phyloP scores from a whole-genome alignment of 1,139 yeast species.

The Nadsonia starkeyi-henricii region DNA sequence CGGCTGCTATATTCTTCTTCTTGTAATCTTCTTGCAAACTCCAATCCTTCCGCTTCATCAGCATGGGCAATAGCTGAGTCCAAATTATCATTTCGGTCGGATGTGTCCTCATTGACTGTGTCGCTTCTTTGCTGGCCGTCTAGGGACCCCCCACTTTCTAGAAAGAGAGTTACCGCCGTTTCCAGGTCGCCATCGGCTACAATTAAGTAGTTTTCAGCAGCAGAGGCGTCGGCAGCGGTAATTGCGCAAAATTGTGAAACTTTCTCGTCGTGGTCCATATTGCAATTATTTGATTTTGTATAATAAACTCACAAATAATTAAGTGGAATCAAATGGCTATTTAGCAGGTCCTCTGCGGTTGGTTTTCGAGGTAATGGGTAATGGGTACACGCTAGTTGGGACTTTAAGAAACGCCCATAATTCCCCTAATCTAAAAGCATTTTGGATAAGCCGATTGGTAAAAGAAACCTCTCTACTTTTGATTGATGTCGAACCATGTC shows the following conservation, averaged over 20 bases:
- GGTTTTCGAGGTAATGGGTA: background rate
- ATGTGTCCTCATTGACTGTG: background rate
- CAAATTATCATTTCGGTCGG: background rate
- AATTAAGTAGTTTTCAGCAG: slow-evolving; percentile 68
- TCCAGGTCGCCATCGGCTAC: slow-evolving; percentile 72
- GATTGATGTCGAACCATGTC: background rate
- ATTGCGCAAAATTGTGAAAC: slow-evolving; percentile 71
- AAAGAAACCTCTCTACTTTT: background rate
- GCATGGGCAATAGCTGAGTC: slow-evolving; percentile 7
- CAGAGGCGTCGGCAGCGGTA: slow-evolving; percentile 58
- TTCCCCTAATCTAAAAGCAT: background rate
- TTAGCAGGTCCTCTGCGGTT: too few relatives aligned
- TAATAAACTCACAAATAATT: background rate
- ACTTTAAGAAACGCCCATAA: background rate
- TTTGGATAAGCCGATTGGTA: background rate
- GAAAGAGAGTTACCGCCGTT: slow-evolving; percentile 69
- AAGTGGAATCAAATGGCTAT: too few relatives aligned
- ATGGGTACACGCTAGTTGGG: background rate
- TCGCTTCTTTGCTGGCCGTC: slow-evolving; percentile 17
- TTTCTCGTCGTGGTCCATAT: slow-evolving; percentile 31
- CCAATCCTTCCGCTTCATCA: slow-evolving; percentile 36
- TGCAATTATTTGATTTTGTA: background rate
- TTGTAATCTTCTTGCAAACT: slow-evolving; percentile 50
- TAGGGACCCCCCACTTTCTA: slow-evolving; percentile 51
- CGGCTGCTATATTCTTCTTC: slow-evolving; percentile 32